phyloP scores from a whole-genome alignment of 192 early-diverging fungal species.

The Powellomyces hirtus region DNA sequence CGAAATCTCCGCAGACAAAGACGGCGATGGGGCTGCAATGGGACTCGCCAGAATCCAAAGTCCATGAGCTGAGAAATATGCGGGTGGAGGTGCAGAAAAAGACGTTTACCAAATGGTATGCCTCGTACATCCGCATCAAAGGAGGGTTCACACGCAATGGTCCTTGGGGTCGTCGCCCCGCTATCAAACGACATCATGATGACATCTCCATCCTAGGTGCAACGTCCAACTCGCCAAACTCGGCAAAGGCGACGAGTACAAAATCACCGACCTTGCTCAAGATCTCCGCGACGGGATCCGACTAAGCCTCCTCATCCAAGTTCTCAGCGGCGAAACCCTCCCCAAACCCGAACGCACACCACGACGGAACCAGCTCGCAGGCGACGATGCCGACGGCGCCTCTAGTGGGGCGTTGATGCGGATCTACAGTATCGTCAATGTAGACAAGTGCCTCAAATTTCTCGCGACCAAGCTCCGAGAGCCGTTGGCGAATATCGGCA shows the following conservation, averaged over 20 bases:
- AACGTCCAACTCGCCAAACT: constrained; percentile 19
- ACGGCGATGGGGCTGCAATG: background rate
- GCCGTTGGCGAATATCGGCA: constrained; percentile 26
- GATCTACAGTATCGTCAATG: constrained; percentile 35
- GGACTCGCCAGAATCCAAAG: constrained; percentile 5
- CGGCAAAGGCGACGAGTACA: background rate
- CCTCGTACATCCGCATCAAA: background rate
- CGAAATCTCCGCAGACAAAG: background rate
- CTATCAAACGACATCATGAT: background rate
- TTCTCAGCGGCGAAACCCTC: constrained; percentile 26
- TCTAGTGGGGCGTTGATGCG: constrained; percentile 11
- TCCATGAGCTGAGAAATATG: background rate
- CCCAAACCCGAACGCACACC: constrained; percentile 19
- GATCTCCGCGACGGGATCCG: constrained; percentile 35
- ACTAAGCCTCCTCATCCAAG: constrained; percentile 23
- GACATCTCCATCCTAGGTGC: constrained; percentile 13
- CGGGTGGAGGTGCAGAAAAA: constrained; percentile 14
- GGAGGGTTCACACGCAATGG: background rate
- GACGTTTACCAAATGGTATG: constrained; percentile 32
- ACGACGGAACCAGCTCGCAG: too few species aligned
- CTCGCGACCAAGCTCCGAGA: constrained; percentile 16
- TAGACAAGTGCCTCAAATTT: constrained; percentile 33
- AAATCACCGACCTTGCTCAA: constrained; percentile 22
- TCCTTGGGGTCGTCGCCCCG: background rate
- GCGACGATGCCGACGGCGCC: background rate